Percentiles rank a stretch among this genome's conserved stretches.
These are phyloP conservation scores for Dryadomyces quercivorus DNA, from an alignment of 2,329 filamentous ascomycete species.

Conservation along the genomic window DNA sequence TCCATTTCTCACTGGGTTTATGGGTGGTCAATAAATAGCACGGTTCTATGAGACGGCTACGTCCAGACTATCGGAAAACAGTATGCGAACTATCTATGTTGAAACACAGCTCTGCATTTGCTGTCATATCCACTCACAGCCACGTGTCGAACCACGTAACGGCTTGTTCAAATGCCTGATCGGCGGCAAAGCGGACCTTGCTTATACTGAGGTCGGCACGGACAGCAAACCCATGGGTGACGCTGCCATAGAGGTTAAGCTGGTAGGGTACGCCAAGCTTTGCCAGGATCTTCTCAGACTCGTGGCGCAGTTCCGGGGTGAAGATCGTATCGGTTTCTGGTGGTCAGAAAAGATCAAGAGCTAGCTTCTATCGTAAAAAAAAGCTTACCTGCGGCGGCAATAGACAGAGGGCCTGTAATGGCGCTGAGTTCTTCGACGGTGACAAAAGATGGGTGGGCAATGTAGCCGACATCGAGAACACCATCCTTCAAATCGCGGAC, in stretches of 20 bases:
- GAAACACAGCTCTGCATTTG: too few relatives aligned
- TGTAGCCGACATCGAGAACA: constrained; percentile 53
- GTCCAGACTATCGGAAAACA: neutral
- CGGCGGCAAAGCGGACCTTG: constrained; percentile 56
- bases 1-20: too few relatives aligned
- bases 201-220: constrained; percentile 49
- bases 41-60: too few relatives aligned
- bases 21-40: too few relatives aligned
- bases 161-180: constrained; percentile 70
- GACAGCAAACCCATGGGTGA: constrained; percentile 65
- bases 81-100: neutral
- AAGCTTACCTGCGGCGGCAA: constrained; percentile 38
- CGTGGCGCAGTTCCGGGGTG: constrained; percentile 48
- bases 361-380: too few relatives aligned
- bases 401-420: constrained; percentile 56
- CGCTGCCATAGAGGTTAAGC: constrained; percentile 61
- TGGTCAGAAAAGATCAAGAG: neutral
- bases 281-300: constrained; percentile 50
- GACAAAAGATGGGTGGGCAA: constrained; percentile 69
- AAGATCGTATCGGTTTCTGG: constrained; percentile 51
- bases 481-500: constrained; percentile 51
- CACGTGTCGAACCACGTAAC: constrained; percentile 63
- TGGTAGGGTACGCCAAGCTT: constrained; percentile 53
- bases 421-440: constrained; percentile 51
- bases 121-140: constrained; percentile 18